Evolutionary conservation across 495 filamentous ascomycete genomes (phyloP), one percentile per base, ranked within the genome.

Genomic region (Annulohypoxylon maeteangense): DNA sequence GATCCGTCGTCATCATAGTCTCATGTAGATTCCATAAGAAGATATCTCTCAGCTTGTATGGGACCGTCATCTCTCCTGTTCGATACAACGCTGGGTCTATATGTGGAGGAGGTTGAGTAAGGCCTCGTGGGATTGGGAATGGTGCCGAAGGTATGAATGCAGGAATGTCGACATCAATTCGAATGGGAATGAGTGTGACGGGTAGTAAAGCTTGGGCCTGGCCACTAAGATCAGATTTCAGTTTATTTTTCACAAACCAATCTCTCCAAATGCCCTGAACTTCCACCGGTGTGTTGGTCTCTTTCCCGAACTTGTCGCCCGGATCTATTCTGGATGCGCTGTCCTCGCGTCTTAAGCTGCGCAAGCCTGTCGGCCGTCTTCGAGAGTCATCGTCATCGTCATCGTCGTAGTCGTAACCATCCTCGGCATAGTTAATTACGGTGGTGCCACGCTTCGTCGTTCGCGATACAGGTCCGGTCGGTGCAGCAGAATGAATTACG

Each of bases 11-110:
- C 10, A 94, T 91, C 31, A 97, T 82, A 1, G 92, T 92, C 81
- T 99, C 95, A 79, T 98, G 94, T 8, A 99, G 85, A 76, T 99
- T 99, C 95, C 95, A 99, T 23, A 98, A 80, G 75, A 99, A 98
- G 25, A 90, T 91, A 71, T 99, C 95, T 78, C 97, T 93, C 34
- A 99, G 84, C 50, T 95, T 86, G 78, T 91, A 97, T 3, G 91
- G 89, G 14, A 94, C 90, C 22, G 93, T 90, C 51, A 87, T 81
- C 42, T 98, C 94, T 29, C 90, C 91, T 23, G 84, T 81, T 72
- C 87, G 88, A 80, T 95, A 97, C 62, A 92, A 79, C 14, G 86
- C 83, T 42, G 87, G 86, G 72, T 91, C 89, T 68, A 85, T 84
- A 6, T 60, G 27, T n/a, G 68, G 71, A 42, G 74, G 71, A 4